A percentile compares a stretch with the other conserved stretches of the same genome.
phyloP scores from a whole-genome alignment of 768 basidiomycete genomes.

The Calocera cornea region DNA sequence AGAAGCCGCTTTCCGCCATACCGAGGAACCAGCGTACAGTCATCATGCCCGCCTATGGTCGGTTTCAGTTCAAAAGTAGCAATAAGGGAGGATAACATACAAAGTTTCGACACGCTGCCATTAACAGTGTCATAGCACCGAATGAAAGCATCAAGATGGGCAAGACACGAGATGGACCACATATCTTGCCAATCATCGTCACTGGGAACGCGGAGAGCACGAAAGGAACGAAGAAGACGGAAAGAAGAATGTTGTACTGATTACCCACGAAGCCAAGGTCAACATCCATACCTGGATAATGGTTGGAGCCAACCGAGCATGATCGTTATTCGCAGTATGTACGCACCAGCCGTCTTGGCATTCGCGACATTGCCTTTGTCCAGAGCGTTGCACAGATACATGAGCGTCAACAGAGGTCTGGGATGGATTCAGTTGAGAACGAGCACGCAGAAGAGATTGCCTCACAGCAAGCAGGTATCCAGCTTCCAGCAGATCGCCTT shows the following conservation, averaged over 20 bases:
- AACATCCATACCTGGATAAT: slow-evolving; percentile 28
- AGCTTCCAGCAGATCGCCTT: neutral
- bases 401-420: neutral
- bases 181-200: slow-evolving; percentile 37
- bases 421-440: neutral
- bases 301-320: neutral
- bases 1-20: slow-evolving; percentile 1
- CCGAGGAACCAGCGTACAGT: slow-evolving; percentile 1
- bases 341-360: slow-evolving; percentile 35
- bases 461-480: neutral
- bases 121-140: slow-evolving; percentile 33
- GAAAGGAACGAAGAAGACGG: slow-evolving; percentile 10
- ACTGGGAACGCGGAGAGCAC: slow-evolving; percentile 38
- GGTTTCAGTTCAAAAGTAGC: too few species aligned
- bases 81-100: too few species aligned
- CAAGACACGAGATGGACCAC: slow-evolving; percentile 34
- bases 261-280: slow-evolving; percentile 30
- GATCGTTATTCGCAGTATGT: neutral
- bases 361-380: slow-evolving; percentile 41
- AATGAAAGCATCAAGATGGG: slow-evolving; percentile 41
- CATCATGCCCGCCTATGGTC: neutral
- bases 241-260: slow-evolving; percentile 38
- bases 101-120: slow-evolving; percentile 35
- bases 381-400: slow-evolving; percentile 26
- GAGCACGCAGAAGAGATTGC: too few species aligned